Evolutionary conservation across 176 grass and related monocot genomes (phyloP).

Genomic region (Rhynchospora tenuis): DNA sequence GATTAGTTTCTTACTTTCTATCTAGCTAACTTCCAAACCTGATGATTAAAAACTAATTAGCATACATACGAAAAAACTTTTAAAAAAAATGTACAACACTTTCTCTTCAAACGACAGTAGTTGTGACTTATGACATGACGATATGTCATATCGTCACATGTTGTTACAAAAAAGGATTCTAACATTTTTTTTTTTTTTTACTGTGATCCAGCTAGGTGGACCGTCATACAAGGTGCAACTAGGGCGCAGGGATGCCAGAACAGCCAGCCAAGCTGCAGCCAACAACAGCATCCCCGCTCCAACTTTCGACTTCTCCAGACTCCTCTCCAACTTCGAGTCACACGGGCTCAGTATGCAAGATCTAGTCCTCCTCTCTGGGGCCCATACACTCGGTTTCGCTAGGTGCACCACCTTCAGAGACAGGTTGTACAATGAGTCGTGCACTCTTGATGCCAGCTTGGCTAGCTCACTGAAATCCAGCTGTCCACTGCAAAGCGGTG

Average conservation of each 20-base stretch:
- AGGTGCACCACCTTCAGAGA: constrained; percentile 51
- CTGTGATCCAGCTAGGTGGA: constrained; percentile 45
- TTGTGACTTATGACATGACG: too few relatives aligned
- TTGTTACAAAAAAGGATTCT: not conserved
- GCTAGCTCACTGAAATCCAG: constrained; percentile 25
- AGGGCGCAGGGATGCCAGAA: constrained; percentile 48
- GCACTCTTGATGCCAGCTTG: constrained; percentile 41
- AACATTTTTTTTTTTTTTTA: not conserved
- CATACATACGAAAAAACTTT: not conserved
- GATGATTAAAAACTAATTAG: not conserved
- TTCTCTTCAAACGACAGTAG: too few relatives aligned
- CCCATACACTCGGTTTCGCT: constrained; percentile 68
- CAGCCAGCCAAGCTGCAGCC: constrained; percentile 62
- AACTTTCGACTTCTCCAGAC: constrained; percentile 30
- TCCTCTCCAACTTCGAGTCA: constrained; percentile 53
- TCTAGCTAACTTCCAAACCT: not conserved
- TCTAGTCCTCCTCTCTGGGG: constrained; percentile 64
- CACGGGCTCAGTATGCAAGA: constrained; percentile 51
- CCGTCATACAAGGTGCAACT: constrained; percentile 55
- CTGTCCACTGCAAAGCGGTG: constrained; percentile 29
- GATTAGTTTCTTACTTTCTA: too few relatives aligned
- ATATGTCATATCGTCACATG: not conserved
- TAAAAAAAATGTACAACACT: not conserved
- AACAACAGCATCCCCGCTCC: constrained; percentile 59
- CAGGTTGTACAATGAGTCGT: constrained; percentile 75